A percentile compares a stretch with the other conserved stretches of the same genome.
These are phyloP conservation scores for Yamadazyma takamatsuzukensis DNA, from an alignment of 805 yeast genomes.

Conservation along the genomic window DNA sequence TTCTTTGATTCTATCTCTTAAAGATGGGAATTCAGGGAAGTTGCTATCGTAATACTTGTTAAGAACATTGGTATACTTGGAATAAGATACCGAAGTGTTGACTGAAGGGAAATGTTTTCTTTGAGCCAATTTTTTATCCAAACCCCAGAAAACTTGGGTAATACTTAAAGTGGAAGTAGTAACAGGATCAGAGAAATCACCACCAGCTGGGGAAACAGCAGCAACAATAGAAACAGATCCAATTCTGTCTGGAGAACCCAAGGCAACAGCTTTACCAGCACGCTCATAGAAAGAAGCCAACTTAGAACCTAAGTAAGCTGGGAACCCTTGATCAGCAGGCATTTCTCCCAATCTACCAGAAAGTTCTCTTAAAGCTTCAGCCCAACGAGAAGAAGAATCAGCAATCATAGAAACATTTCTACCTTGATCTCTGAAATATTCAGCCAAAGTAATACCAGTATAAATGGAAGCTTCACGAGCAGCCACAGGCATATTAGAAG, in stretches of 20 bases:
- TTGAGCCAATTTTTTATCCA: conserved; percentile 98
- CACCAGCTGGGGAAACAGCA: conserved; percentile 99
- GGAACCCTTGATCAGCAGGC: conserved; percentile 99
- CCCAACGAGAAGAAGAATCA: conserved; percentile 99
- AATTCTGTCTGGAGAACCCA: conserved; percentile 93
- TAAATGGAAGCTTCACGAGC: conserved; percentile 99
- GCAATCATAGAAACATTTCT: conserved; percentile 99
- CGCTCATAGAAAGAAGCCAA: conserved; percentile 98
- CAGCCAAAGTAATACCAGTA: conserved; percentile 98
- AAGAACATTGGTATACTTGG: conserved; percentile 89
- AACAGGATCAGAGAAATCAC: conserved; percentile 99
- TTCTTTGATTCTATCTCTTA: conserved; percentile 91
- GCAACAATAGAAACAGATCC: conserved; percentile 99
- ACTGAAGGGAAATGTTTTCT: conserved; percentile 99
- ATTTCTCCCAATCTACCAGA: conserved; percentile 99
- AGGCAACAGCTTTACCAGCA: conserved; percentile 94
- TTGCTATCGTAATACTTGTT: conserved; percentile 78
- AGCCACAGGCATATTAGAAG: conserved; percentile 99
- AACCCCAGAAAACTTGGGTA: conserved; percentile 99
- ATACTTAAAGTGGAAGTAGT: conserved; percentile 98
- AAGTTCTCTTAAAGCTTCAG: conserved; percentile 99
- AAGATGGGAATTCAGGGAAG: conserved; percentile 86
- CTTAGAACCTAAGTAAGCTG: conserved; percentile 98
- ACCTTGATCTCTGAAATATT: conserved; percentile 99
- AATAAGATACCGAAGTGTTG: conserved; percentile 93